Percentiles rank a stretch among this genome's conserved stretches.
Conservation (phyloP, 495 filamentous ascomycete species). For the Mycothermus thermophilus region DNA sequence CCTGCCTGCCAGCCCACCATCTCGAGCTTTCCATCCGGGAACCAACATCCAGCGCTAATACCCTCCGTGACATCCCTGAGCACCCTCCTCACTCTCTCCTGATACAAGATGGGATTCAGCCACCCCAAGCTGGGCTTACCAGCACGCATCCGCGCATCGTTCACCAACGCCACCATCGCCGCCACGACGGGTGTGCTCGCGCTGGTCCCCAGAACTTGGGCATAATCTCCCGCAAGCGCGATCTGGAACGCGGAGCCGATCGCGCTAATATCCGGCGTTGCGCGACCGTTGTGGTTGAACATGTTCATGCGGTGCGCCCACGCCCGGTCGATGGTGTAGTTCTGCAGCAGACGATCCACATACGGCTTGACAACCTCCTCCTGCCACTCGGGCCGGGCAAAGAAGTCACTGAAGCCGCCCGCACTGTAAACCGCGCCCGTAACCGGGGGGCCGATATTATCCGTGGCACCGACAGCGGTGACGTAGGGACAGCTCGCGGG, state of each 20-base stretch:
- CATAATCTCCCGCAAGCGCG: slow-evolving; percentile 16
- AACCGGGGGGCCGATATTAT: slow-evolving; percentile 40
- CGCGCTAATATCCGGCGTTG: slow-evolving; percentile 53
- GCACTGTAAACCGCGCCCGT: slow-evolving; percentile 44
- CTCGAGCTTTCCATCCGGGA: slow-evolving; percentile 11
- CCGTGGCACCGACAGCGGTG: slow-evolving; percentile 61
- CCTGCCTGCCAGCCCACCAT: slow-evolving; percentile 21
- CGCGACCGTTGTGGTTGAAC: slow-evolving; percentile 50
- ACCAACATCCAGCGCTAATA: slow-evolving; percentile 21
- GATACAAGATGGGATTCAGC: slow-evolving; percentile 27
- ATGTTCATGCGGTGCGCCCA: slow-evolving; percentile 12
- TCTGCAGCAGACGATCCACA: slow-evolving; percentile 32
- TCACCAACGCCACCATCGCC: slow-evolving; percentile 26
- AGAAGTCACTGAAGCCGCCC: slow-evolving; percentile 64
- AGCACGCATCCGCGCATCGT: slow-evolving; percentile 24
- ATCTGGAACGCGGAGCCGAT: slow-evolving; percentile 27
- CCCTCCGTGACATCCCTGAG: slow-evolving; percentile 23
- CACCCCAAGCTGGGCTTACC: slow-evolving; percentile 28
- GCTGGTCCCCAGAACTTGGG: slow-evolving; percentile 27
- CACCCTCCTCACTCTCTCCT: slow-evolving; percentile 11
- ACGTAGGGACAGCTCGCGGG: slow-evolving; percentile 73
- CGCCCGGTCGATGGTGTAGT: not conserved
- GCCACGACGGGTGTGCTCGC: slow-evolving; percentile 29
- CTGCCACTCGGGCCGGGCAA: slow-evolving; percentile 51
- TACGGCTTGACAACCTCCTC: slow-evolving; percentile 41